phyloP scores from a whole-genome alignment of 176 grass and related monocot genomes.

The Cenchrus fungigraminus region DNA sequence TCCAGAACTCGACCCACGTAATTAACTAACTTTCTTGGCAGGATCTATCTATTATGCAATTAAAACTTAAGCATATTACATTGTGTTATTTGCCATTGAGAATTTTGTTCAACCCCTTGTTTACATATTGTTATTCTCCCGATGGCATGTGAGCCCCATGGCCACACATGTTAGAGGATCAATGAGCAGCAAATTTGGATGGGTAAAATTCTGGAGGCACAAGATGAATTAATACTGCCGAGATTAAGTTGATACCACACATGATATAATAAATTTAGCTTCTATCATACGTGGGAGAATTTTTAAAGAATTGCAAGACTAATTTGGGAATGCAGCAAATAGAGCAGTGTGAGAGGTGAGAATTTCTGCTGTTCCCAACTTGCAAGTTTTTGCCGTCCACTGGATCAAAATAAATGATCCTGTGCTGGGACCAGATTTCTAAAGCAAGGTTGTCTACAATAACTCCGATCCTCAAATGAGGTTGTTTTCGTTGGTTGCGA shows the following conservation, averaged over 20 bases:
- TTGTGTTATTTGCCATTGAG: too few species aligned
- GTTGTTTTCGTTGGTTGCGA: neutral
- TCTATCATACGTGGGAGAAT: too few species aligned
- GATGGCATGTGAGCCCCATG: neutral
- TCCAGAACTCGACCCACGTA: too few species aligned
- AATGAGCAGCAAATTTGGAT: neutral
- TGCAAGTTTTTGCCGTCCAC: neutral
- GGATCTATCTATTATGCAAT: neutral
- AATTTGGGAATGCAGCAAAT: conserved; percentile 8
- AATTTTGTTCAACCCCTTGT: too few species aligned
- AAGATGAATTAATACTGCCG: neutral
- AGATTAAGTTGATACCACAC: neutral
- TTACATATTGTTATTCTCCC: too few species aligned
- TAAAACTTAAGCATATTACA: neutral
- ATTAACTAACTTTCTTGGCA: too few species aligned
- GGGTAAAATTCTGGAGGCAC: neutral
- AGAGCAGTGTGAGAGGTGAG: neutral
- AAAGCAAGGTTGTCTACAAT: neutral
- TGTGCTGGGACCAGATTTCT: neutral
- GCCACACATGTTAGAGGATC: neutral
- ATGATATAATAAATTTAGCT: neutral
- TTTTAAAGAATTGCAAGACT: neutral
- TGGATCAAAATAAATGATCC: neutral
- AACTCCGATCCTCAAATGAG: neutral
- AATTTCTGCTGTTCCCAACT: neutral